Evolutionary conservation across 2,329 filamentous ascomycete species (phyloP).

Genomic region (Pseudopithomyces chartarum): DNA sequence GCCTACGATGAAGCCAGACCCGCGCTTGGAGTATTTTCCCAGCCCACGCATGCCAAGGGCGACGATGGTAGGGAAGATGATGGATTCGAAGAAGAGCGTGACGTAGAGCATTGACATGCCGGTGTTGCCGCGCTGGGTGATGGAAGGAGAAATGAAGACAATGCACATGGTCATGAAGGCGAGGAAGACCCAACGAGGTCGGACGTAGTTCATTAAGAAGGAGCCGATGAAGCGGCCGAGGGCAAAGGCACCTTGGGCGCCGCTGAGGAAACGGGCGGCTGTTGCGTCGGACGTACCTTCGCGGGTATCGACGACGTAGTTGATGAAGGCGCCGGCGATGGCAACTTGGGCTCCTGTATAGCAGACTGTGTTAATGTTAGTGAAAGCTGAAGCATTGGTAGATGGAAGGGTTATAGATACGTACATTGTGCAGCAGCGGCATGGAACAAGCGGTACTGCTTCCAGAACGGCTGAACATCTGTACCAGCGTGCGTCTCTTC

Average conservation of each 20-base stretch:
- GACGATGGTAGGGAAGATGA: constrained; percentile 82
- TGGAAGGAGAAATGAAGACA: constrained; percentile 61
- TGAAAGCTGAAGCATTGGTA: background rate
- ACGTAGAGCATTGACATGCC: constrained; percentile 68
- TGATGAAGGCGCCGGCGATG: constrained; percentile 51
- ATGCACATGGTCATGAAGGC: constrained; percentile 68
- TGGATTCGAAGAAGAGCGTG: constrained; percentile 81
- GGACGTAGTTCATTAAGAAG: constrained; percentile 68
- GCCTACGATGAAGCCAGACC: constrained; percentile 73
- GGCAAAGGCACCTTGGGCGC: constrained; percentile 75
- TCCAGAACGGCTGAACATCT: constrained; percentile 57
- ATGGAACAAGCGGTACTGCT: constrained; percentile 75
- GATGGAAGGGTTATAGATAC: background rate
- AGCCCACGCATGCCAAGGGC: constrained; percentile 77
- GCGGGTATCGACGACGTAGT: constrained; percentile 57
- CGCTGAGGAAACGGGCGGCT: constrained; percentile 72
- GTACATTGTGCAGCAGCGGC: constrained; percentile 71
- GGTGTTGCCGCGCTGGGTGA: constrained; percentile 56
- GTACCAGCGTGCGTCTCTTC: constrained; percentile 39
- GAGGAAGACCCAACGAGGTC: constrained; percentile 73
- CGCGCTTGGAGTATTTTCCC: constrained; percentile 77
- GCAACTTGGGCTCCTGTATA: constrained; percentile 76
- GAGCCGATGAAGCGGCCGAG: constrained; percentile 73
- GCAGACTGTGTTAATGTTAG: constrained; percentile 54
- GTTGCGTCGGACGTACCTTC: constrained; percentile 51